Base-by-base conservation (phyloP, 768 basidiomycete species). In the Tulasnella sp. region DNA sequence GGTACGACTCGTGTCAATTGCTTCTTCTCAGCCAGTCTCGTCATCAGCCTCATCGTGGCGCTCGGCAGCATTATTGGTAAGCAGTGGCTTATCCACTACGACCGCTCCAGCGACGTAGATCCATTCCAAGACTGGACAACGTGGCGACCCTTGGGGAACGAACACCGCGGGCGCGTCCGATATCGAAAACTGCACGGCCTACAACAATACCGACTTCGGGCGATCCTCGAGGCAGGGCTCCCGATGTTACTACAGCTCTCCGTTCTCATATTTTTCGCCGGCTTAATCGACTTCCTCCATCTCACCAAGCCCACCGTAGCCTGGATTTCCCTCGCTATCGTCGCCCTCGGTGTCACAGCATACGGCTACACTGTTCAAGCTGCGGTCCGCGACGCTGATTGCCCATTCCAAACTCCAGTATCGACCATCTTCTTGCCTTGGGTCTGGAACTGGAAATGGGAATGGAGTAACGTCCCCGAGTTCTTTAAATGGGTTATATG, bases 41-140 rank as follows among this genome's bases (percentile, higher is more conserved):
- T 43, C 19, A 46, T 29, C 48, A 25, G 41, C 34, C 55, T 57
- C 42, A 41, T 57, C 8, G 32, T 43, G 6, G 29, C 55, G 25
- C 27, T 45, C 31, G 41, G 19, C 21, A 43, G 42, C 17, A 37
- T 57, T 23, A 27, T 45, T 11, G 55, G 41, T 9, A 49, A 43
- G 17, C 55, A 57, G 39, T 57, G 55, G 55, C 55, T 57, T 43
- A 43, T 32, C n/a, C 37, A 45, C 29, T 57, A 45, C 55, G n/a
- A n/a, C n/a, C 29, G 37, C 31, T 27, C 31, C 19, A 17, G 32
- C 45, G 32, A 19, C 41, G 42, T 23, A 6, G 42, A 25, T 1
- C 25, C 29, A 4, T 29, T 40, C n/a, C 35, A 36, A 8, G 52
- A 39, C 14, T 21, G 42, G 15, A 36, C 25, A 1, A 27, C 37